Evolutionary conservation across 306 rosid species (phyloP), one percentile per base, ranked within the genome.

Genomic region (Comarum palustre): DNA sequence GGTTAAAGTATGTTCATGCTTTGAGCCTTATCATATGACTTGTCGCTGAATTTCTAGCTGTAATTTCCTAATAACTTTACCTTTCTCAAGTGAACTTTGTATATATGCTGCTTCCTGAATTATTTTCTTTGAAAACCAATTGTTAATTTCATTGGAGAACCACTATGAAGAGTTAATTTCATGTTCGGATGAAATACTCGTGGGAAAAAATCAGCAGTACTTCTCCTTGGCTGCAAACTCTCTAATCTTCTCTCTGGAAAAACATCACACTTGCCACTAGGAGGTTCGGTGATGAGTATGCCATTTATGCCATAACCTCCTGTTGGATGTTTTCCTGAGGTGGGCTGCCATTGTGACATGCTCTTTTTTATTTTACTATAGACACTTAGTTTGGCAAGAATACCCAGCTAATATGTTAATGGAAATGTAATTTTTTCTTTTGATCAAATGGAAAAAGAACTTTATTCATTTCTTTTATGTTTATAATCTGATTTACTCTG

Each of bases 1-100:
- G 79, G 57, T 92, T 42, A 87, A 79, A 46, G 97, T 89, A 82
- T 80, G 93, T 79, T 64, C 60, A 64, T 81, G 59, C 67, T 38
- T 38, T 63, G 74, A 64, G 29, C 16, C 9, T 47, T 45, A 22
- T 43, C 38, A 63, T 50, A 62, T 6, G 43, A 20, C 59, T 68
- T 58, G 55, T 8, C 25, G 41, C 34, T 32, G 29, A 32, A 60
- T 36, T 50, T 55, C 34, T 38, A 39, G 54, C 14, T 34, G 32
- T 29, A 31, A 32, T 10, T 66, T 11, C 55, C 57, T 69, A 32
- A 36, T 25, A 41, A 27, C 27, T 38, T 32, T 55, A 12, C 9
- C 5, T 24, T 45, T 57, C 24, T 54, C 38, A 1, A 68, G n/a
- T 38, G 31, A 71, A 71, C 17, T 19, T 39, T 5, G 34, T 4